Evolutionary conservation across 2,329 filamentous ascomycete genomes (phyloP).

Genomic region (Onygenales sp.): DNA sequence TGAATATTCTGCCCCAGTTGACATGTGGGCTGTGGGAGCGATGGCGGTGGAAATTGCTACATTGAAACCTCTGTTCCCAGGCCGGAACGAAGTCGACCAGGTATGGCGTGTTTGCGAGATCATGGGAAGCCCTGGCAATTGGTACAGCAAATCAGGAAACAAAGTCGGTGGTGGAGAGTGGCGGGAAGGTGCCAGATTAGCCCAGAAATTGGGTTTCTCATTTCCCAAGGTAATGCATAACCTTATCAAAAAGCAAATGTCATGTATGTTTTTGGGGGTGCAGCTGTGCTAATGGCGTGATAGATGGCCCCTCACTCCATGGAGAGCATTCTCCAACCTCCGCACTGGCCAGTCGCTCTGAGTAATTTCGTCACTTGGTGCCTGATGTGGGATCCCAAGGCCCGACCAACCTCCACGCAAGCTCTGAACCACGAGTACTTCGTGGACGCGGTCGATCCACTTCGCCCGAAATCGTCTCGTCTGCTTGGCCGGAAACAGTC

Average conservation of each 20-base stretch:
- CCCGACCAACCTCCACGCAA: slow-evolving; percentile 80
- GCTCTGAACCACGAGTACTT: slow-evolving; percentile 97
- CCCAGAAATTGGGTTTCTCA: slow-evolving; percentile 93
- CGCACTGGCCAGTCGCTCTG: slow-evolving; percentile 83
- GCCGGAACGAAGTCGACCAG: slow-evolving; percentile 96
- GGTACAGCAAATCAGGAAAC: slow-evolving; percentile 78
- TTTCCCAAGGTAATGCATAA: slow-evolving; percentile 62
- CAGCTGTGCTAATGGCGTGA: not conserved
- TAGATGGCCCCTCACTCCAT: slow-evolving; percentile 95
- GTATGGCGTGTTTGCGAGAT: slow-evolving; percentile 99
- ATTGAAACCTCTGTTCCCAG: slow-evolving; percentile 90
- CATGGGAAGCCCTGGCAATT: slow-evolving; percentile 97
- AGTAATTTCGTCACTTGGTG: slow-evolving; percentile 97
- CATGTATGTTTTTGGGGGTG: not conserved
- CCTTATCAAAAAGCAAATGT: not conserved
- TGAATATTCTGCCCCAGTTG: slow-evolving; percentile 93
- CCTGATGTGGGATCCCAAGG: slow-evolving; percentile 96
- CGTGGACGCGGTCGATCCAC: slow-evolving; percentile 77
- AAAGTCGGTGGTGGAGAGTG: slow-evolving; percentile 93
- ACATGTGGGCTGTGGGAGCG: slow-evolving; percentile 96
- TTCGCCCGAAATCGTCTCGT: slow-evolving; percentile 82
- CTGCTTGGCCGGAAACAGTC: slow-evolving; percentile 86
- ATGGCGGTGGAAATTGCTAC: slow-evolving; percentile 99
- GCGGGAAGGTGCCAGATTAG: slow-evolving; percentile 86
- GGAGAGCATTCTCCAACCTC: slow-evolving; percentile 81